A percentile compares a stretch with the other conserved stretches of the same genome.
phyloP scores from a whole-genome alignment of 2,329 filamentous ascomycete genomes.

The Metarhizium guizhouense region DNA sequence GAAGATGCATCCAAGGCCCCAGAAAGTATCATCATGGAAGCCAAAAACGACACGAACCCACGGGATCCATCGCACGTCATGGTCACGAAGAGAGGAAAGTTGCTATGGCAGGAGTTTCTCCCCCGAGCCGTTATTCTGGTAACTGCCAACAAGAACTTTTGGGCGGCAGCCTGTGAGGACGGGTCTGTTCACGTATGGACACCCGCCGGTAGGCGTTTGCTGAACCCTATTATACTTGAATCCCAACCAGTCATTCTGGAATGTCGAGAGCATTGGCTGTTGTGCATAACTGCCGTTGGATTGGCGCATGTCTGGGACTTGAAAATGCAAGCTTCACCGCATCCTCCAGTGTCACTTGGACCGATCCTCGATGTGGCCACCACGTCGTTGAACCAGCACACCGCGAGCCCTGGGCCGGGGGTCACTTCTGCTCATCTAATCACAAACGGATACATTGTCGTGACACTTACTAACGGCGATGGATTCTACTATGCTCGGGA shows the following conservation, averaged over 20 bases:
- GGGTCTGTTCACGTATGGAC: conserved; percentile 88
- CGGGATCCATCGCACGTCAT: conserved; percentile 79
- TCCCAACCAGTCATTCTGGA: conserved; percentile 92
- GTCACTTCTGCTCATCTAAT: conserved; percentile 90
- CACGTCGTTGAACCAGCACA: conserved; percentile 67
- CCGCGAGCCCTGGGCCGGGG: conserved; percentile 66
- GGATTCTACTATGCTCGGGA: conserved; percentile 81
- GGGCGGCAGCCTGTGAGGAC: conserved; percentile 89
- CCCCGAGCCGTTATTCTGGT: conserved; percentile 81
- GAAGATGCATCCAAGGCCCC: conserved; percentile 55
- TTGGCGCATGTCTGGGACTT: conserved; percentile 93
- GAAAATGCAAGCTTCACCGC: conserved; percentile 70
- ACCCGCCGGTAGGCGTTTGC: conserved; percentile 74
- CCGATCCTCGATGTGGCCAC: conserved; percentile 83
- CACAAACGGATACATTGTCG: conserved; percentile 72
- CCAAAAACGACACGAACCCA: conserved; percentile 68
- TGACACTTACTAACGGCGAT: conserved; percentile 91
- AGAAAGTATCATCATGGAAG: conserved; percentile 76
- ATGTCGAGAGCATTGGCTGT: conserved; percentile 77
- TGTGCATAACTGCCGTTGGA: conserved; percentile 82
- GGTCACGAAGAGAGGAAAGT: conserved; percentile 68
- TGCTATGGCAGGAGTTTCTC: conserved; percentile 90
- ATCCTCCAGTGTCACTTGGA: conserved; percentile 81
- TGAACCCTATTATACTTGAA: conserved; percentile 81
- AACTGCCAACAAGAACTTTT: conserved; percentile 83